phyloP scores from a whole-genome alignment of 2,329 filamentous ascomycete genomes.

The Alternaria triticina region DNA sequence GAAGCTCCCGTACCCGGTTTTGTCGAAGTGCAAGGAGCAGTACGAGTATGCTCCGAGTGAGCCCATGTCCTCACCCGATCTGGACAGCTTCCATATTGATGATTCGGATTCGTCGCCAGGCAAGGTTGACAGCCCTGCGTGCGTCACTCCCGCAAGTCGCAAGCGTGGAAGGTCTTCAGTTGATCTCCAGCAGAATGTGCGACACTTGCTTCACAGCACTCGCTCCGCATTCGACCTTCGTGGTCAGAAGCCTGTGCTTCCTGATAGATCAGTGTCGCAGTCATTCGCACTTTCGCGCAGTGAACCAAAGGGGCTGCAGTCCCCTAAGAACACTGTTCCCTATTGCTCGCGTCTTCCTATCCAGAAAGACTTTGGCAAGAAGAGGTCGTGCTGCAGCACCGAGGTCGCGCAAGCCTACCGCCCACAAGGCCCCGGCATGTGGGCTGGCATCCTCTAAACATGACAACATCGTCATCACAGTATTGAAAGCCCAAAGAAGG shows the following conservation, averaged over 20 bases:
- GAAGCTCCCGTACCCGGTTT: slow-evolving; percentile 50
- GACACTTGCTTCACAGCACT: slow-evolving; percentile 61
- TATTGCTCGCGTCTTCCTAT: slow-evolving; percentile 52
- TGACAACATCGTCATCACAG: slow-evolving; percentile 7
- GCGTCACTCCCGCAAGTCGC: slow-evolving; percentile 37
- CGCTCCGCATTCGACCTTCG: slow-evolving; percentile 50
- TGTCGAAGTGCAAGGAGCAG: slow-evolving; percentile 48
- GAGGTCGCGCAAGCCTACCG: slow-evolving; percentile 61
- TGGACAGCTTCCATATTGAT: slow-evolving; percentile 60
- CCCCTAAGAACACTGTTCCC: slow-evolving; percentile 47
- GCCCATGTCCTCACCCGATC: slow-evolving; percentile 47
- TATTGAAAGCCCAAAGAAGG: slow-evolving; percentile 25
- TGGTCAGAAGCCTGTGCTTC: slow-evolving; percentile 39
- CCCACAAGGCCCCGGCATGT: slow-evolving; percentile 68
- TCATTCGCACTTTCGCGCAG: slow-evolving; percentile 38
- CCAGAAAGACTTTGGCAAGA: slow-evolving; percentile 60
- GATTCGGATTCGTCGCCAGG: slow-evolving; percentile 41
- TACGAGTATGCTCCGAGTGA: slow-evolving; percentile 44
- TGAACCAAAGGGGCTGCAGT: slow-evolving; percentile 48
- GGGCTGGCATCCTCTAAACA: slow-evolving; percentile 64
- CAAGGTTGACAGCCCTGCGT: slow-evolving; percentile 36
- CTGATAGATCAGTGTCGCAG: slow-evolving; percentile 45
- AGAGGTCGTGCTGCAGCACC: slow-evolving; percentile 71
- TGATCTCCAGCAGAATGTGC: slow-evolving; percentile 71
- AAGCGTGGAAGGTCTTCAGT: slow-evolving; percentile 70